These are phyloP conservation scores for Cutaneotrichosporon curvatum DNA, from an alignment of 1,284 basidiomycete species.

Conservation along the genomic window DNA sequence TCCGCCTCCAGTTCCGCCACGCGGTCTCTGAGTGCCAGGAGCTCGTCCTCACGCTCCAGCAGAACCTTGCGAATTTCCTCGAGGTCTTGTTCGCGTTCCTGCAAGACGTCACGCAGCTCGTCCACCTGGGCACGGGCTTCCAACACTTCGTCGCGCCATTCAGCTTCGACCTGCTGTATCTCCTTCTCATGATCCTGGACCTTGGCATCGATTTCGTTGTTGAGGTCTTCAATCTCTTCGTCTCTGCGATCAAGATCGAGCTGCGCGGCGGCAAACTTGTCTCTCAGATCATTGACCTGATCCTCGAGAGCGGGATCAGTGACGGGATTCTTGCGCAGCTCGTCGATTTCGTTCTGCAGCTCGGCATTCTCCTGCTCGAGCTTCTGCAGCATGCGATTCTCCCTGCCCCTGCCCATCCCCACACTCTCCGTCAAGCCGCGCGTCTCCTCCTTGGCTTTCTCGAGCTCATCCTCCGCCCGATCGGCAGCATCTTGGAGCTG, in stretches of 20 bases:
- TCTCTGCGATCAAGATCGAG: conserved; percentile 45
- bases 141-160: conserved; percentile 43
- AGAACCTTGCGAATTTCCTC: conserved; percentile 33
- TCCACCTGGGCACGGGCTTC: conserved; percentile 41
- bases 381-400: conserved; percentile 55
- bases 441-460: conserved; percentile 55
- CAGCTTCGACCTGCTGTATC: conserved; percentile 38
- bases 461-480: conserved; percentile 55
- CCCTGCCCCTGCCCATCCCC: conserved; percentile 52
- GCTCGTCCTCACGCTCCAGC: conserved; percentile 33
- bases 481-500: conserved; percentile 48
- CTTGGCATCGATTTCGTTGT: conserved; percentile 42
- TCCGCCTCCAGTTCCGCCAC: conserved; percentile 37
- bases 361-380: conserved; percentile 55
- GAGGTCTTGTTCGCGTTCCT: conserved; percentile 33
- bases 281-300: conserved; percentile 42
- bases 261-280: conserved; percentile 40
- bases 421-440: conserved; percentile 23
- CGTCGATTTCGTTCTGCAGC: conserved; percentile 29
- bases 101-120: conserved; percentile 42
- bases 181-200: conserved; percentile 40
- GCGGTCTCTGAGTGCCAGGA: conserved; percentile 27
- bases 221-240: conserved; percentile 44
- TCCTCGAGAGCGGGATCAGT: conserved; percentile 40
- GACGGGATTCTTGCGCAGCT: conserved; percentile 11